A percentile compares a stretch with the other conserved stretches of the same genome.
Conservation (phyloP, 208 protist species). For the Leishmania aethiopica region DNA sequence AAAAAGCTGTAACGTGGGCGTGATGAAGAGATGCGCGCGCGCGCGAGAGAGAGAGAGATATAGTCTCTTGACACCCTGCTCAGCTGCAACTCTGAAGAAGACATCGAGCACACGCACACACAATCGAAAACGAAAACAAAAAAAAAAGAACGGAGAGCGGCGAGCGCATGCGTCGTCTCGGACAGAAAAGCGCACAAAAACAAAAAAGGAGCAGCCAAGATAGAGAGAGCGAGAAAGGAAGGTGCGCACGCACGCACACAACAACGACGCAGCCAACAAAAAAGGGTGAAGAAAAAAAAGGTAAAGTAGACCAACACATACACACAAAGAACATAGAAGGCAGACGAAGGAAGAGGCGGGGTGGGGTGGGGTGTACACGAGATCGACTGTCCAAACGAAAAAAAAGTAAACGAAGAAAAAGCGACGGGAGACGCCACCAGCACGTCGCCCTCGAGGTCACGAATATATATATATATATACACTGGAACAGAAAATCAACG, state of each 20-base stretch:
- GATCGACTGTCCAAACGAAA: background rate
- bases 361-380: background rate
- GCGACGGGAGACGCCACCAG: too few relatives aligned
- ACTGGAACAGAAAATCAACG: background rate
- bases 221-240: too few relatives aligned
- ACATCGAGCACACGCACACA: background rate
- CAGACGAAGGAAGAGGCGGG: background rate
- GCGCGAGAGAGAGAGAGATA: background rate
- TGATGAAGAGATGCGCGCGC: background rate
- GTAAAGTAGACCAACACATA: background rate
- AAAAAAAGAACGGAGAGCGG: background rate
- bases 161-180: background rate
- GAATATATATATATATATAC: background rate
- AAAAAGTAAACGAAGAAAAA: background rate
- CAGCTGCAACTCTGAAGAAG: background rate
- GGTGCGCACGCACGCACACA: background rate
- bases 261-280: background rate
- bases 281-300: background rate
- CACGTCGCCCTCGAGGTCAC: background rate
- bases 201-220: too few relatives aligned
- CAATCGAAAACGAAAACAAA: background rate
- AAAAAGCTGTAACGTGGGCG: background rate
- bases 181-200: too few relatives aligned
- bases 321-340: background rate
- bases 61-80: background rate